phyloP scores from a whole-genome alignment of 805 yeast genomes.

The Suhomyces sp. region DNA sequence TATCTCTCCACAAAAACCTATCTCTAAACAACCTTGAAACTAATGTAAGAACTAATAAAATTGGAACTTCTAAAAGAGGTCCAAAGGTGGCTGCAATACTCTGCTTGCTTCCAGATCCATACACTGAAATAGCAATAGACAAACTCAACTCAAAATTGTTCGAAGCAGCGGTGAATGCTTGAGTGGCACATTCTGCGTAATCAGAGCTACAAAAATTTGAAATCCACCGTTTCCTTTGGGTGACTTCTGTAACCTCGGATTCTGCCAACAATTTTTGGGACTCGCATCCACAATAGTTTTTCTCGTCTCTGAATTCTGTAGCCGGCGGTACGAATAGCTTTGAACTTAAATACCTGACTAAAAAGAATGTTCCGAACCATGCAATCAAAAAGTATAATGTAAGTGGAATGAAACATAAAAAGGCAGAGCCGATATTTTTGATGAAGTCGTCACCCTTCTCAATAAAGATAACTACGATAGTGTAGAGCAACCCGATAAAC shows the following conservation, averaged over 20 bases:
- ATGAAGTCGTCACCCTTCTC: constrained; percentile 48
- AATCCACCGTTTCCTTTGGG: constrained; percentile 16
- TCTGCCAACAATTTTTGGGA: constrained; percentile 10
- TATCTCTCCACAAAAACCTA: constrained; percentile 27
- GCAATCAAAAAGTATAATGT: constrained; percentile 44
- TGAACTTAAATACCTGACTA: constrained; percentile 27
- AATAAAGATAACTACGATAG: constrained; percentile 51
- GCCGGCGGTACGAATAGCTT: neutral
- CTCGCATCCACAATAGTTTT: constrained; percentile 39
- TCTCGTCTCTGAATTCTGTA: neutral
- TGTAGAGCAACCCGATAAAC: constrained; percentile 49
- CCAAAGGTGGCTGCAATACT: constrained; percentile 61
- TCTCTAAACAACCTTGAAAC: constrained; percentile 33
- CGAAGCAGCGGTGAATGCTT: constrained; percentile 55
- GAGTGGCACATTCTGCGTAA: constrained; percentile 45
- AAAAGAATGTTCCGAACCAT: constrained; percentile 45
- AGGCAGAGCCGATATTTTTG: constrained; percentile 46
- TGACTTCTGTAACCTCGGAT: neutral
- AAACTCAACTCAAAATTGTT: constrained; percentile 57
- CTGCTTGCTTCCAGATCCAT: constrained; percentile 50
- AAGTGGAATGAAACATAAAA: constrained; percentile 51
- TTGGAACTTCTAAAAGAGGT: constrained; percentile 58
- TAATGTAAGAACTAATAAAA: constrained; percentile 37
- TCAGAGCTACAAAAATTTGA: constrained; percentile 32
- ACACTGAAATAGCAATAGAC: constrained; percentile 51